Evolutionary conservation across 768 basidiomycete genomes (phyloP).

Genomic region (Glaciozyma martinii): DNA sequence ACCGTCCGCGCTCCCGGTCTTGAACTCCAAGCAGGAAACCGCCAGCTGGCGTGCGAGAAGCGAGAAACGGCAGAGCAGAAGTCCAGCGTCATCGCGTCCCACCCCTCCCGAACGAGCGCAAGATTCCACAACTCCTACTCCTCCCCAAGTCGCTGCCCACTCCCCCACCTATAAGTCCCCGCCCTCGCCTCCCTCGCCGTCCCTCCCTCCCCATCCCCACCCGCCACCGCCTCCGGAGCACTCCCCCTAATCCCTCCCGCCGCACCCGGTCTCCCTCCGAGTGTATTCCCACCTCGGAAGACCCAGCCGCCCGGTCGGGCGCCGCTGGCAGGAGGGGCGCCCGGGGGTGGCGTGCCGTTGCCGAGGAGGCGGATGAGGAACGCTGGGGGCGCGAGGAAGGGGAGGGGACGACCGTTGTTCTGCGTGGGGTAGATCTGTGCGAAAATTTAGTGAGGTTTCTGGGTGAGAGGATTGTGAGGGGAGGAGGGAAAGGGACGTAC

Average conservation of each 20-base stretch:
- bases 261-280: neutral
- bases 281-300: conserved; percentile 1
- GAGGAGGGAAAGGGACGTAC: conserved; percentile 6
- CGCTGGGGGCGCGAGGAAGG: conserved; percentile 13
- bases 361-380: conserved; percentile 18
- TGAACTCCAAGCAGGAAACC: too few relatives aligned
- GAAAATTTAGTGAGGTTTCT: neutral
- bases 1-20: too few relatives aligned
- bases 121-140: conserved; percentile 4
- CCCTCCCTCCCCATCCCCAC: neutral
- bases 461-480: neutral
- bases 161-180: conserved; percentile 27
- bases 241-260: neutral
- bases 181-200: neutral
- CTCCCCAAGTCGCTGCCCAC: conserved; percentile 26
- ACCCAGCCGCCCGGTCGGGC: conserved; percentile 2
- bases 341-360: conserved; percentile 11
- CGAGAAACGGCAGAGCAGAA: too few relatives aligned
- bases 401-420: conserved; percentile 2
- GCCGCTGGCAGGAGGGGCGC: conserved; percentile 6
- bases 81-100: too few relatives aligned
- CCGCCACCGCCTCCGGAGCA: neutral
- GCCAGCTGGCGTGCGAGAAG: too few relatives aligned
- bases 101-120: too few relatives aligned
- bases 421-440: conserved; percentile 13